Evolutionary conservation across 306 rosid species (phyloP).

Genomic region (Acacia acuminata): DNA sequence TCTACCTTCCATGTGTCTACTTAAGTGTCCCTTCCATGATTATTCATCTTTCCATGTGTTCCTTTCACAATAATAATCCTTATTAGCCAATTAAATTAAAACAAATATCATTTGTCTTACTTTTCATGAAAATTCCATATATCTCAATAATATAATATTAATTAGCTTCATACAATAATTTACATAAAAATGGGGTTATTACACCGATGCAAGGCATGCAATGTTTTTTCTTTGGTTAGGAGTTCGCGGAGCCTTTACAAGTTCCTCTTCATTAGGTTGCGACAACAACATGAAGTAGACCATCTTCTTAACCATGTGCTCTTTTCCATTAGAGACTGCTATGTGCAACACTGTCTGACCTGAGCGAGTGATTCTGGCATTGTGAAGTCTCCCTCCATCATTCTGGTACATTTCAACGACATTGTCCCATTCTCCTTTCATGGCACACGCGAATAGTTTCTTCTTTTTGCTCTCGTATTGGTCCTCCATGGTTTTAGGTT

Average conservation of each 20-base stretch:
- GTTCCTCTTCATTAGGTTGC: not conserved
- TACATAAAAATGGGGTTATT: too few relatives aligned
- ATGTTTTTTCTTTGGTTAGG: conserved; percentile 36
- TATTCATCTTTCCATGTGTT: too few relatives aligned
- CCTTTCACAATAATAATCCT: too few relatives aligned
- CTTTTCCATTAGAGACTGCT: conserved; percentile 48
- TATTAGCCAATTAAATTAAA: too few relatives aligned
- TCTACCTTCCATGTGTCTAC: too few relatives aligned
- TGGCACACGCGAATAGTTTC: not conserved
- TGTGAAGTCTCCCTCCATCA: not conserved
- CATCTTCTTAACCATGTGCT: conserved; percentile 33
- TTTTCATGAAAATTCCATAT: too few relatives aligned
- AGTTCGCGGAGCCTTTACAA: not conserved
- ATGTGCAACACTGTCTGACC: conserved; percentile 54
- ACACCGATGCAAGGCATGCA: too few relatives aligned
- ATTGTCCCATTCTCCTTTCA: conserved; percentile 40
- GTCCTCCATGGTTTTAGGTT: not conserved
- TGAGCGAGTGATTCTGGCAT: not conserved
- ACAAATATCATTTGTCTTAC: too few relatives aligned
- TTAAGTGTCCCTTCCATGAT: too few relatives aligned
- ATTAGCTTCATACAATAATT: too few relatives aligned
- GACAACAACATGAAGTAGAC: not conserved
- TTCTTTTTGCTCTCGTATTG: not conserved
- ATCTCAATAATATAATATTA: too few relatives aligned
- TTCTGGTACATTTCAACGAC: conserved; percentile 15